Conservation (phyloP, 1,139 yeast genomes). For the Eremothecium gossypii region DNA sequence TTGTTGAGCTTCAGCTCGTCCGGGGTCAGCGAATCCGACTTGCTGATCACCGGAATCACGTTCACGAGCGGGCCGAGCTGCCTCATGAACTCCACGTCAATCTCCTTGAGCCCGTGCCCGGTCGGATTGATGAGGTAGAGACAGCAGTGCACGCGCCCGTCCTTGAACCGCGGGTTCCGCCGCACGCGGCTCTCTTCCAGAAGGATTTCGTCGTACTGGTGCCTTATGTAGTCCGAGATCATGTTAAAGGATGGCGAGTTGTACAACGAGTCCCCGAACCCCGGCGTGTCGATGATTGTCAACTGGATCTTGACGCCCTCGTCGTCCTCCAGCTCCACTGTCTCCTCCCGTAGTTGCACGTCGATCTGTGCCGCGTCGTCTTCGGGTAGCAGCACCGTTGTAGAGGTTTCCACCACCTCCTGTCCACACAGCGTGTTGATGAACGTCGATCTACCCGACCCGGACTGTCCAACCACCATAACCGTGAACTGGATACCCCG, state of each 20-base stretch:
- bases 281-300: conserved; percentile 70
- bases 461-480: conserved; percentile 75
- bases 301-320: conserved; percentile 64
- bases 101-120: conserved; percentile 69
- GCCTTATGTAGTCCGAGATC: conserved; percentile 62
- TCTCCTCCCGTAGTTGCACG: conserved; percentile 40
- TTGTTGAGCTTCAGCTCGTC: conserved; percentile 64
- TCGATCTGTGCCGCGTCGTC: conserved; percentile 39
- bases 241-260: conserved; percentile 52
- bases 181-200: conserved; percentile 87
- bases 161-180: conserved; percentile 76
- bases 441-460: conserved; percentile 79
- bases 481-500: conserved; percentile 78
- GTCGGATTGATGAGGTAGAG: conserved; percentile 64
- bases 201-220: conserved; percentile 80
- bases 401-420: conserved; percentile 49
- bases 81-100: conserved; percentile 71
- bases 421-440: conserved; percentile 87
- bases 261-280: conserved; percentile 67
- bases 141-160: conserved; percentile 68
- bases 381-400: conserved; percentile 38
- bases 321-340: conserved; percentile 60
- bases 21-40: conserved; percentile 78
- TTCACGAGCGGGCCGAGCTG: conserved; percentile 73
- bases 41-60: conserved; percentile 77